Conservation (phyloP, 2,329 filamentous ascomycete genomes). For the Fusarium virguliforme region DNA sequence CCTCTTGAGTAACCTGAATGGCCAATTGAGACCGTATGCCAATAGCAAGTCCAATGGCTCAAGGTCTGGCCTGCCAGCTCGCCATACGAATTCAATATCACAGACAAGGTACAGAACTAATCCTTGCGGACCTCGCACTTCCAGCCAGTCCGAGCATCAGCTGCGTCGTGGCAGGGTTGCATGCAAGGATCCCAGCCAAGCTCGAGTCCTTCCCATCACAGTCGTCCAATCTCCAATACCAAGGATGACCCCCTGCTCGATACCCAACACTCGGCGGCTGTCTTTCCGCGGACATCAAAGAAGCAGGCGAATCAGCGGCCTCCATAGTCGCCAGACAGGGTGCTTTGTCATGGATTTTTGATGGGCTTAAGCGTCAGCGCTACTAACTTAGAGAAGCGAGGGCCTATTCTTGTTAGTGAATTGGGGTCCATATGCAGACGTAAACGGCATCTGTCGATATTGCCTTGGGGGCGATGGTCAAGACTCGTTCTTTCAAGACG, state of each 20-base stretch:
- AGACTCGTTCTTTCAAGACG: neutral
- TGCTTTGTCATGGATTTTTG: constrained; percentile 2
- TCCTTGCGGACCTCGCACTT: constrained; percentile 9
- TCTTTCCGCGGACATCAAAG: neutral
- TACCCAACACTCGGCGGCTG: neutral
- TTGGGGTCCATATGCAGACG: neutral
- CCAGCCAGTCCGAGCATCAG: neutral
- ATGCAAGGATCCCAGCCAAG: constrained; percentile 14
- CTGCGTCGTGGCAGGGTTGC: neutral
- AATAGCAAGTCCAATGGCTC: neutral
- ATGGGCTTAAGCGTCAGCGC: constrained; percentile 12
- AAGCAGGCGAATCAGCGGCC: neutral
- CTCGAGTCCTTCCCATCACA: constrained; percentile 2
- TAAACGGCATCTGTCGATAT: neutral
- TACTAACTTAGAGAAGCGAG: neutral
- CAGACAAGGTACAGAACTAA: neutral
- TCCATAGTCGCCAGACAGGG: neutral
- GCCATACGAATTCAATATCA: neutral
- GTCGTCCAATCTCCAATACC: neutral
- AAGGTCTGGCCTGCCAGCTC: neutral
- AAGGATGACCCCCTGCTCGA: constrained; percentile 9
- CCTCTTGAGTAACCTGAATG: neutral
- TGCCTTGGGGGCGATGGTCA: neutral
- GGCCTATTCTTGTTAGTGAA: constrained; percentile 3
- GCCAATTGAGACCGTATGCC: neutral